Conservation (phyloP, 2,329 filamentous ascomycete genomes). For the Trichoderma sp. region DNA sequence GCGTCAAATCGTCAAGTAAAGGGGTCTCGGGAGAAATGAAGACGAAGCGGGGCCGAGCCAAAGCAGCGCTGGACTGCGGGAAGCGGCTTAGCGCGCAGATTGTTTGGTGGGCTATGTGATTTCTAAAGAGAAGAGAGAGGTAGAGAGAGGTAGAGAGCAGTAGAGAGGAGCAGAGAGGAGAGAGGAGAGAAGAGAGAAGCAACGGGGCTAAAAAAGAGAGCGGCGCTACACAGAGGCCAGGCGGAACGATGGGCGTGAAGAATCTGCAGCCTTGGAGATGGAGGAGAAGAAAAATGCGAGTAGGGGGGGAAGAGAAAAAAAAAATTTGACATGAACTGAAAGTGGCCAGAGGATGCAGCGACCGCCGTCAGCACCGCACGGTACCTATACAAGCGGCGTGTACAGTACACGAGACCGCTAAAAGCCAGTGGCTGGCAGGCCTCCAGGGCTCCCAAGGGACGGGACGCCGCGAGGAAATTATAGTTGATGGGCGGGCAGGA, state of each 20-base stretch:
- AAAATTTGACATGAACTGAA: neutral
- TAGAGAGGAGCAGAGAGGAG: neutral
- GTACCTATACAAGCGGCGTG: neutral
- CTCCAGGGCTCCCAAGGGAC: too few species aligned
- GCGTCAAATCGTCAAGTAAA: conserved; percentile 16
- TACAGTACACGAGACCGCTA: neutral
- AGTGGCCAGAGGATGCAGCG: conserved; percentile 9
- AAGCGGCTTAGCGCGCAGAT: conserved; percentile 4
- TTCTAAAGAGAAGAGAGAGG: neutral
- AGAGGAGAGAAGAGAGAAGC: neutral
- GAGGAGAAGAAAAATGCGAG: neutral
- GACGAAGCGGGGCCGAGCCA: conserved; percentile 20
- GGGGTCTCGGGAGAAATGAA: conserved; percentile 15
- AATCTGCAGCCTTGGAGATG: neutral
- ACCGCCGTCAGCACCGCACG: conserved; percentile 3
- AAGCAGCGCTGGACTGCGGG: conserved; percentile 15
- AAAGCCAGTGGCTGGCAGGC: neutral
- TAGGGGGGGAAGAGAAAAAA: neutral
- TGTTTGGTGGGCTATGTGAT: neutral
- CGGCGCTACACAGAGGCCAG: conserved; percentile 4
- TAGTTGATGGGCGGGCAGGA: too few species aligned
- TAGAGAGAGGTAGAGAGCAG: neutral
- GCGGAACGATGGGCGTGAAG: conserved; percentile 5
- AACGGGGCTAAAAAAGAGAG: neutral
- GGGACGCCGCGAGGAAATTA: neutral